Conservation (phyloP, 495 filamentous ascomycete species). For the Podospora tetraspora region DNA sequence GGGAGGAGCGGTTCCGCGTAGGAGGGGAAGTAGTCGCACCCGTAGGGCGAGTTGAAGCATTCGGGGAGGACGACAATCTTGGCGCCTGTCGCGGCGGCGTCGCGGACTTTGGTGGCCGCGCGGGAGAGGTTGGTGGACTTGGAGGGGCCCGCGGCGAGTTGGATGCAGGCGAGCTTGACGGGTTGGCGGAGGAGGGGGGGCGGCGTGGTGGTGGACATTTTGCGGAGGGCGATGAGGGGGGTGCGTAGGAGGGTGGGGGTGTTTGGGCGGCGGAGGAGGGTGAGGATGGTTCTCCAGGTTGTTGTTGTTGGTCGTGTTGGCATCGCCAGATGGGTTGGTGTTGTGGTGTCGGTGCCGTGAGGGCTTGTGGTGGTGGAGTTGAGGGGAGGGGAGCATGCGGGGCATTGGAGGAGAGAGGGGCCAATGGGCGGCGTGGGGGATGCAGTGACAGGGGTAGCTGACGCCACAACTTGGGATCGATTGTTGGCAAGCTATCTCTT, state of each 20-base stretch:
- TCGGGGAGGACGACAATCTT: conserved; percentile 69
- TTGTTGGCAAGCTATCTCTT: background rate
- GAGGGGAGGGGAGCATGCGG: background rate
- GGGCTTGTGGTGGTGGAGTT: background rate
- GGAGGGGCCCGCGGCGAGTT: conserved; percentile 73
- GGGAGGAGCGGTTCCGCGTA: conserved; percentile 87
- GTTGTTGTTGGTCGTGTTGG: conserved; percentile 2
- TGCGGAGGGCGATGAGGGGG: conserved; percentile 21
- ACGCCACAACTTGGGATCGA: too few species aligned
- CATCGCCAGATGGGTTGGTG: background rate
- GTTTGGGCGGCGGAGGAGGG: conserved; percentile 8
- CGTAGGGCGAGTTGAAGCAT: conserved; percentile 98
- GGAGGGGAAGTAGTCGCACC: conserved; percentile 79
- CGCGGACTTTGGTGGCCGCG: conserved; percentile 75
- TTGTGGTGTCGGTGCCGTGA: background rate
- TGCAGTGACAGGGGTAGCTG: background rate
- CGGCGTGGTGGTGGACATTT: conserved; percentile 38
- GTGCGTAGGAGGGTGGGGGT: background rate
- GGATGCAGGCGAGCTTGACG: conserved; percentile 75
- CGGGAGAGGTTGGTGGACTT: conserved; percentile 79
- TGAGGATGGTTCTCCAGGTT: conserved; percentile 19
- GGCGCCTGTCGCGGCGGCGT: conserved; percentile 71
- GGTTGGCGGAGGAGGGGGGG: conserved; percentile 60
- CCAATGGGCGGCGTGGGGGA: background rate
- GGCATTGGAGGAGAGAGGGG: background rate